Evolutionary conservation across 78 protist genomes (phyloP).

Genomic region (Bigelowiella natans): DNA sequence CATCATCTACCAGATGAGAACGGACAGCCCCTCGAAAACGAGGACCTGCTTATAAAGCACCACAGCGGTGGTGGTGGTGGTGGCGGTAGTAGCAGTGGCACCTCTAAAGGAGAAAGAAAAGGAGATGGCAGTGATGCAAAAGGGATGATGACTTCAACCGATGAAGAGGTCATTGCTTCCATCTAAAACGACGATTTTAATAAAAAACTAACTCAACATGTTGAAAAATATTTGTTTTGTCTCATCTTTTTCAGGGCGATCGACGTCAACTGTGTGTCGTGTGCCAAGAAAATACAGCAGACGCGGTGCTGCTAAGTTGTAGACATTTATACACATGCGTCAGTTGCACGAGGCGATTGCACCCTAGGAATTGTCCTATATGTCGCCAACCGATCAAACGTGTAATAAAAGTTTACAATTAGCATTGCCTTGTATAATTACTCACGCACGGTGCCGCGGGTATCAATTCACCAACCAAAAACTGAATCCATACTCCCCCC

Average conservation of each 20-base stretch:
- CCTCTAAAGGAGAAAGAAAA: neutral
- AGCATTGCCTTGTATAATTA: too few relatives aligned
- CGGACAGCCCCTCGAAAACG: too few relatives aligned
- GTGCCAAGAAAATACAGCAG: neutral
- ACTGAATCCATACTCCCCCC: too few relatives aligned
- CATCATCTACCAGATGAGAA: too few relatives aligned
- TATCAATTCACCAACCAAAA: too few relatives aligned
- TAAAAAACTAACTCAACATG: too few relatives aligned
- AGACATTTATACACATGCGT: neutral
- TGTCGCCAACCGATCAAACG: neutral
- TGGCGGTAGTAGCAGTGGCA: too few relatives aligned
- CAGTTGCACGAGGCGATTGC: neutral
- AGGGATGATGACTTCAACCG: neutral
- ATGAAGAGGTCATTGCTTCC: neutral
- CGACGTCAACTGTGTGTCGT: neutral
- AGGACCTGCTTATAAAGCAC: too few relatives aligned
- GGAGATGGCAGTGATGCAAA: neutral
- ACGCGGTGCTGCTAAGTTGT: neutral
- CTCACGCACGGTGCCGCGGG: too few relatives aligned
- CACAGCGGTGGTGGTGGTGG: too few relatives aligned
- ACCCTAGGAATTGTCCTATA: neutral
- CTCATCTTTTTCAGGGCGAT: neutral
- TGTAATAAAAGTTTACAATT: neutral
- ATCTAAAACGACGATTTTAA: neutral
- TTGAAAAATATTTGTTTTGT: too few relatives aligned